Evolutionary conservation across 257 asterid genomes (phyloP), one percentile per base, ranked within the genome.

Genomic region (Solanum rostratum): DNA sequence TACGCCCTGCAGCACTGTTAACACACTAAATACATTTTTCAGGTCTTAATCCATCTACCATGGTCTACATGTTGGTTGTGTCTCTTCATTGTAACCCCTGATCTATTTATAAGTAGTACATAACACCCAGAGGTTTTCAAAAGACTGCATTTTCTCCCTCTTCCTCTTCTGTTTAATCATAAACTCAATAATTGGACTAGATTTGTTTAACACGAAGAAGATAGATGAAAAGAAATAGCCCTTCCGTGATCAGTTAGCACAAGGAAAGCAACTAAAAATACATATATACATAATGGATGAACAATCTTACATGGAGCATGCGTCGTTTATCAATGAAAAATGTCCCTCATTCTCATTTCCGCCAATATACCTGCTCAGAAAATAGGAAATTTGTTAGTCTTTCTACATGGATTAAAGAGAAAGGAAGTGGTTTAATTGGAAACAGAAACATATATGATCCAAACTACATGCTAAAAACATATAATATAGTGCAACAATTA

Each of bases 261-360:
- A 76, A 78, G 10, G 5, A 78, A 78, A 78, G 45, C 16, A 78
- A 27, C 24, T 50, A 78, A 76, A 27, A 15, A 16, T 49, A 10
- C 63, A 49, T 29, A 41, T 24, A 30, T 24, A 78, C 82, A 4
- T 45, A 78, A 50, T 1, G 29, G 46, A 50, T 78, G 65, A 30
- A 52, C 43, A 68, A 41, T 66, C 85, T 83, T 83, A 83, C 99
- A 97, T 95, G 86, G 98, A 92, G 88, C 98, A 97, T 68, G 99
- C 99, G 93, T 95, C 95, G 27, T 94, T 95, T 76, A 97, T 95
- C 91, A 97, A 87, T 83, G 98, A 91, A 88, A 97, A 97, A 88
- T 97, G 99, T 27, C 97, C 98, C 88, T 95, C 99, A 45, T 92
- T 87, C 88, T 95, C 98, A 69, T 83, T 90, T 89, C 99, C 99